These are phyloP conservation scores for Clavulina sp. DNA, from an alignment of 768 basidiomycete species.

Conservation along the genomic window DNA sequence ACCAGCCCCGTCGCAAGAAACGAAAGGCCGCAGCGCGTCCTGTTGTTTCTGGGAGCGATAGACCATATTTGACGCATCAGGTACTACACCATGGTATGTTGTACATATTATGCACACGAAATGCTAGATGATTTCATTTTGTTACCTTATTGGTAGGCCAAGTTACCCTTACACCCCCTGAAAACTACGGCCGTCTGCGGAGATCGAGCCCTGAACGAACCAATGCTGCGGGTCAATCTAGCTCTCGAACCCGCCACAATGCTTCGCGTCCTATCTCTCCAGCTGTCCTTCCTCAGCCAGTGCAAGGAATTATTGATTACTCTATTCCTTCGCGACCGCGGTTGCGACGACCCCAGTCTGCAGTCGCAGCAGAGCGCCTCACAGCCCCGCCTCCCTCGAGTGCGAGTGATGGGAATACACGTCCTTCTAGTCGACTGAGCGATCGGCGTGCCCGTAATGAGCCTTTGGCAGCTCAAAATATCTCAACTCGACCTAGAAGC, in stretches of 20 bases:
- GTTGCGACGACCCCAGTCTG: conserved; percentile 4
- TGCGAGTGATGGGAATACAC: too few relatives aligned
- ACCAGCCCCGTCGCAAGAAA: too few relatives aligned
- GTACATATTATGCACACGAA: background rate
- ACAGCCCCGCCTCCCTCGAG: too few relatives aligned
- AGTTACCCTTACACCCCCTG: conserved; percentile 30
- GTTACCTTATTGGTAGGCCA: background rate
- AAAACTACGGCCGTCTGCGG: conserved; percentile 33
- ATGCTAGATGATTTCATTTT: background rate
- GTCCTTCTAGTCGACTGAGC: background rate
- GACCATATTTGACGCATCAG: conserved; percentile 42
- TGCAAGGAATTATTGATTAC: conserved; percentile 13
- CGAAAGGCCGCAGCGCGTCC: too few relatives aligned
- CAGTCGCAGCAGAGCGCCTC: too few relatives aligned
- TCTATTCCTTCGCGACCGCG: conserved; percentile 10
- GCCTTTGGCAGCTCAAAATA: background rate
- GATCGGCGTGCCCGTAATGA: background rate
- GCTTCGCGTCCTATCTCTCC: background rate
- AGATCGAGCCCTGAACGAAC: conserved; percentile 8
- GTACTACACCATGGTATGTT: conserved; percentile 35
- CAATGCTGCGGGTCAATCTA: background rate
- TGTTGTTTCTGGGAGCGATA: conserved; percentile 6
- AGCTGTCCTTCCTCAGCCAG: background rate
- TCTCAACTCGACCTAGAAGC: background rate
- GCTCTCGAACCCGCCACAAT: background rate